A percentile compares a stretch with the other conserved stretches of the same genome.
Conservation (phyloP, 2,329 filamentous ascomycete genomes). For the Tolypocladium ophioglossoides region DNA sequence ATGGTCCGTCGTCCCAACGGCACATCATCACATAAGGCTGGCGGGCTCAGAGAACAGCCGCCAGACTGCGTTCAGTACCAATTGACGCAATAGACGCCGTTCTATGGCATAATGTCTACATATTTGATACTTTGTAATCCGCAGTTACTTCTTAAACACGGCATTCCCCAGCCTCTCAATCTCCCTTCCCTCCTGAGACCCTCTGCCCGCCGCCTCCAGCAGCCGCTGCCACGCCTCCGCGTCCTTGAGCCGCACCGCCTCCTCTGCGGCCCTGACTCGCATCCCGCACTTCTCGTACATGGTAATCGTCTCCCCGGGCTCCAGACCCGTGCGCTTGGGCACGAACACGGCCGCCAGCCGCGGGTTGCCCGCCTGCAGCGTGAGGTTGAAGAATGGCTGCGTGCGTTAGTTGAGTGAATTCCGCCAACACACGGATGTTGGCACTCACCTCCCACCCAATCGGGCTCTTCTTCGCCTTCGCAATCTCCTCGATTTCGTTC, state of each 20-base stretch:
- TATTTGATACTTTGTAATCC: too few species aligned
- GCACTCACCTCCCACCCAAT: constrained; percentile 86
- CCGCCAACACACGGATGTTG: not conserved
- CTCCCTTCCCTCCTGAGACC: constrained; percentile 57
- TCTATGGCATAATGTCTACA: not conserved
- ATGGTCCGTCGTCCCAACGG: too few species aligned
- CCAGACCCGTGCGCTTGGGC: constrained; percentile 69
- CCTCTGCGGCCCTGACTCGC: constrained; percentile 80
- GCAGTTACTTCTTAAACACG: constrained; percentile 34
- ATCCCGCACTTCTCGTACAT: constrained; percentile 98
- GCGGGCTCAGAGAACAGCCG: not conserved
- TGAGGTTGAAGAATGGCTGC: constrained; percentile 87
- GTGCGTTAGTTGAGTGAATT: not conserved
- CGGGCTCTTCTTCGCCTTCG: constrained; percentile 69
- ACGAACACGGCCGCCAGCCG: constrained; percentile 77
- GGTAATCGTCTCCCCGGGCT: constrained; percentile 59
- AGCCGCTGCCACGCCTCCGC: constrained; percentile 63
- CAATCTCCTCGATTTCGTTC: constrained; percentile 82
- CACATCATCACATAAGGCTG: not conserved
- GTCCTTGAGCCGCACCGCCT: constrained; percentile 77
- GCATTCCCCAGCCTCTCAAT: constrained; percentile 68
- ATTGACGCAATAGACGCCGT: not conserved
- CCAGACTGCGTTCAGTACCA: not conserved
- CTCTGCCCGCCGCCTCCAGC: constrained; percentile 60
- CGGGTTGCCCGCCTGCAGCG: constrained; percentile 79